Evolutionary conservation across 257 asterid genomes (phyloP), one percentile per base, ranked within the genome.

Genomic region (Nemophila menziesii): DNA sequence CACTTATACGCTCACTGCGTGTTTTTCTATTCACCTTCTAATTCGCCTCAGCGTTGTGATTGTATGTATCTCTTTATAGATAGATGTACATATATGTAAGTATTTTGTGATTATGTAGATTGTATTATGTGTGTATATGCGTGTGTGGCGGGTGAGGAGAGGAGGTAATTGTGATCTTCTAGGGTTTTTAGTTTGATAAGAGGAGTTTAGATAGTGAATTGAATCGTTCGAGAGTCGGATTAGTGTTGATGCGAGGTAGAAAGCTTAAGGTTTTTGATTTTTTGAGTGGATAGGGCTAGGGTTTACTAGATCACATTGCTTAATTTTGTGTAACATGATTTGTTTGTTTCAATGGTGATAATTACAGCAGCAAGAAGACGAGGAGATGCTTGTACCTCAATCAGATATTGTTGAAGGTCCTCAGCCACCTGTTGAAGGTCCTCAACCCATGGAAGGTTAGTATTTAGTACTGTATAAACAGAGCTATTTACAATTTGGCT

Each of bases 371-470:
- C 74, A 68, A 48, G 86, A 64, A 64, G 80, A 70, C 22, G 75
- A 75, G 36, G 78, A 72, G 72, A 70, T 79, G 80, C 71, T 75
- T 9, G 85, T 75, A 46, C 92, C 85, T 16, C 75, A 66, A 57
- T 60, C 82, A 1, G 75, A 76, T 52, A 60, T 66, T 11, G 66
- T 46, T 1, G 80, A 73, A 60, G 83, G 78, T 14, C 80, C 92
- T 56, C 76, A 68, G 40, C 83, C 82, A 16, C 62, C 55, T 14
- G 66, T 46, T 2, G 80, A 73, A 62, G 83, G 78, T 12, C 80
- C 92, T 54, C 78, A 73, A 43, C 80, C 82, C 3, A 68, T 73
- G 92, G 92, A 80, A 80, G 92, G 86, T 80, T n/a, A 40, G 44
- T 3, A 1, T 68, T 62, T 44, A n/a, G n/a, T n/a, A n/a, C n/a